Percentiles rank a stretch among this genome's conserved stretches.
Conservation (phyloP, 805 yeast genomes). For the Teunomyces atbi region DNA sequence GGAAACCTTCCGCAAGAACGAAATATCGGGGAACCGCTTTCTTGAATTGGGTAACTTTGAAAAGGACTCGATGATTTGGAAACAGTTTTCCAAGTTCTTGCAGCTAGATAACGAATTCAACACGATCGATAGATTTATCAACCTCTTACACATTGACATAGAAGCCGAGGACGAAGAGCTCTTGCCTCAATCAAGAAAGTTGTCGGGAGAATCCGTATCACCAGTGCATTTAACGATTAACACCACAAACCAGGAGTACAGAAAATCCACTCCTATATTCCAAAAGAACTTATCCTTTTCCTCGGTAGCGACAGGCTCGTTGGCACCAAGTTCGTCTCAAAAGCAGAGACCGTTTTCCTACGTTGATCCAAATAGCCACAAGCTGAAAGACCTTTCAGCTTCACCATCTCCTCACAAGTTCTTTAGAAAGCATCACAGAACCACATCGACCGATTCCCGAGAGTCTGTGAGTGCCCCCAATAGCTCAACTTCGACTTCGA, state of each 20-base stretch:
- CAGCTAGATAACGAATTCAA: conserved; percentile 44
- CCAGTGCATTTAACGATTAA: conserved; percentile 7
- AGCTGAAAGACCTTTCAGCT: conserved; percentile 18
- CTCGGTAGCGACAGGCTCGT: conserved; percentile 11
- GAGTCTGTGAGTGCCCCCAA: conserved; percentile 7
- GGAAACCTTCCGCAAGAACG: conserved; percentile 55
- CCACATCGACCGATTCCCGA: conserved; percentile 42
- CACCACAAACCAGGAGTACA: conserved; percentile 22
- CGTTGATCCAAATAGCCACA: conserved; percentile 28
- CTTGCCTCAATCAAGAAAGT: conserved; percentile 16
- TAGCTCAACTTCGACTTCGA: conserved; percentile 22
- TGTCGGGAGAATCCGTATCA: conserved; percentile 18
- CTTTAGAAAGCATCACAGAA: conserved; percentile 62
- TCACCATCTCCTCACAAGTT: conserved; percentile 37
- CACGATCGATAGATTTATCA: conserved; percentile 58
- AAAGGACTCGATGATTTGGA: conserved; percentile 44
- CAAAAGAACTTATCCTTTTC: conserved; percentile 19
- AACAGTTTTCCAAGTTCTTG: conserved; percentile 35
- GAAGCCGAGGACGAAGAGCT: conserved; percentile 2
- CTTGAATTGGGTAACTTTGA: conserved; percentile 68
- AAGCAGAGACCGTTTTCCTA: conserved; percentile 41
- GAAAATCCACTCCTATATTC: conserved; percentile 34
- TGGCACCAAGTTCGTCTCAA: conserved; percentile 12
- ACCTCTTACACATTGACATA: conserved; percentile 35
- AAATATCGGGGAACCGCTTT: conserved; percentile 62